Evolutionary conservation across 148 eudicot species (phyloP), one percentile per base, ranked within the genome.

Genomic region (Nyssa sinensis): DNA sequence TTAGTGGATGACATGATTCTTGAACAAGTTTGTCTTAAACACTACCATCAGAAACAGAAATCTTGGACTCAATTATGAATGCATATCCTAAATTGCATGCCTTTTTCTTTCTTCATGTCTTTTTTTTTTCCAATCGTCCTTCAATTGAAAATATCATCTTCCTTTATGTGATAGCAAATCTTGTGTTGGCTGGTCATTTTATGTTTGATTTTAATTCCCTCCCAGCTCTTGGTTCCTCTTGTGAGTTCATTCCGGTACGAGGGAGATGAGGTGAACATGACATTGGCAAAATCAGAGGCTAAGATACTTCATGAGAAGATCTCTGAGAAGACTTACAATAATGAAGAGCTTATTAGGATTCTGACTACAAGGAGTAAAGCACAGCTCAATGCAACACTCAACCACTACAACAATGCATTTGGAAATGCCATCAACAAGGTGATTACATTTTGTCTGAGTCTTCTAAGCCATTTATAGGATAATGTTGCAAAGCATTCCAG

Each of bases 401-500:
- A 94, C 86, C 84, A 85, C 73, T 94, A 90, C 76, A 94, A 90
- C 76, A 81, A 94, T 81, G 84, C 81, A 17, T 81, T 73, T 66
- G 97, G 97, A 35, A 87, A 90, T 78, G 85, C 89, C 66, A 86
- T 94, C 78, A 90, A 82, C 76, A 94, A 92, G 97, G 98, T 89
- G 74, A 21, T 30, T 39, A 12, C 57, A 53, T 34, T 14, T 63
- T 25, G 5, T 70, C 30, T 3, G 25, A 11, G 47, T 47, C 29
- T 47, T 49, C 35, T 32, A 39, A 32, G 57, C 62, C 30, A 27
- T 49, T 33, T 7, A 32, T 17, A 63, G 28, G 55, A 53, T 47
- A 34, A 24, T 24, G 13, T 58, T 1, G 33, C 19, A 10, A 33
- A 47, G 41, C 16, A 41, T 31, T 49, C 24, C 41, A 69, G 19